Evolutionary conservation across 2,329 filamentous ascomycete genomes (phyloP), one percentile per base, ranked within the genome.

Genomic region (Apiospora sp.): DNA sequence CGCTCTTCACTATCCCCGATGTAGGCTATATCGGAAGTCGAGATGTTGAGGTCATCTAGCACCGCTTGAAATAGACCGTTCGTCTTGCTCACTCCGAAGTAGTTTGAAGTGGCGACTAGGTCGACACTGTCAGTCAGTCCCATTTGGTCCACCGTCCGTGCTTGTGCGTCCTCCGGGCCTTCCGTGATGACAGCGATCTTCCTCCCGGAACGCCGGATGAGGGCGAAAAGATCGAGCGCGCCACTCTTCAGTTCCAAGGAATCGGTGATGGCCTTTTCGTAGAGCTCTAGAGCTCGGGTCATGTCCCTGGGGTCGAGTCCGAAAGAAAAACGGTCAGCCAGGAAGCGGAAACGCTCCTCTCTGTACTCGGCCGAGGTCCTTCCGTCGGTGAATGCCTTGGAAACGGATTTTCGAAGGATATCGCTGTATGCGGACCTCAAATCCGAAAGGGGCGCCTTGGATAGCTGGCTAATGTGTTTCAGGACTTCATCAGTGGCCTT

Each of bases 101-200:
- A 1, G 13, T 61, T 27, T 1, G 69, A 12, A 4, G 69, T 61
- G 7, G 46, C 44, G 1, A 61, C 24, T 13, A 61, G 30, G 34
- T 58, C 49, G 10, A 43, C 34, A 37, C 7, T 4, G 3, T 14
- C 61, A 44, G 19, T 8, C 6, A 70, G 7, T 4, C 30, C 30
- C 1, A 70, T 48, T 0, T 43, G 13, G 16, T 24, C 19, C 4
- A 70, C 1, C 4, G 48, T 58, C 44, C 48, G 16, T 13, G 58
- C 68, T 71, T n/a, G 86, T 1, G 84, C 82, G 76, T 87, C 86
- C 51, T 84, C 81, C 0, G 84, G 86, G 0, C 86, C 85, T 74
- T 88, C 86, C 0, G 85, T 87, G 0, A 87, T 80, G 24, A 87
- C 75, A 0, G 81, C 79, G 4, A 87, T 78, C n/a, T 80, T 84